phyloP scores from a whole-genome alignment of 345 rosid genomes.

The Raphanus sativus region DNA sequence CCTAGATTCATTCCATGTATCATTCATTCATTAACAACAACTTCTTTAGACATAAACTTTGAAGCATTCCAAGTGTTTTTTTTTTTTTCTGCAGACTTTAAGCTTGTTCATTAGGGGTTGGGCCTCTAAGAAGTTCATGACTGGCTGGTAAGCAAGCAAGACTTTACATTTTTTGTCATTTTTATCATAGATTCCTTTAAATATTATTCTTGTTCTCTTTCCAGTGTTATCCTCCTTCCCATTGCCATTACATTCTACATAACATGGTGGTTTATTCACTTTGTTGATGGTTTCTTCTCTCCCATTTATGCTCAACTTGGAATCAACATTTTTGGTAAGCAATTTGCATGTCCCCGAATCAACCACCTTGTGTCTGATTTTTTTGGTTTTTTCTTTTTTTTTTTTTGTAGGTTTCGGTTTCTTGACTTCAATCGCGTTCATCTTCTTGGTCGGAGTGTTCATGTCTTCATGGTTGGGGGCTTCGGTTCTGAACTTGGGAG shows the following conservation, averaged over 20 bases:
- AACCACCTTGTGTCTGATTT: slow-evolving; percentile 6
- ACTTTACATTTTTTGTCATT: background rate
- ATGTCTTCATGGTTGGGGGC: slow-evolving; percentile 99
- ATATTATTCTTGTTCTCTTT: slow-evolving; percentile 22
- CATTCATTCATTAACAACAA: background rate
- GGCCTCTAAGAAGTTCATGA: slow-evolving; percentile 99
- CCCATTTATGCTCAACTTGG: slow-evolving; percentile 96
- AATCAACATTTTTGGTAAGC: slow-evolving; percentile 86
- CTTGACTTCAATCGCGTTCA: slow-evolving; percentile 88
- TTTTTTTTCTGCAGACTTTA: slow-evolving; percentile 61
- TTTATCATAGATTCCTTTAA: background rate
- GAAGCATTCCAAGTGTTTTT: slow-evolving; percentile 4
- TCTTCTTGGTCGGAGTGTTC: slow-evolving; percentile 96
- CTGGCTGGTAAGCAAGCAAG: slow-evolving; percentile 70
- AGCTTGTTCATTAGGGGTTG: slow-evolving; percentile 88
- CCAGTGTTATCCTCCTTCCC: slow-evolving; percentile 95
- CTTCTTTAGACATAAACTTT: background rate
- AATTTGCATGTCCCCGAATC: slow-evolving; percentile 12
- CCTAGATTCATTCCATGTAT: slow-evolving; percentile 14
- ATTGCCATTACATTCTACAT: slow-evolving; percentile 92
- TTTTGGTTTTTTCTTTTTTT: background rate
- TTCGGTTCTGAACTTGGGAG: slow-evolving; percentile 87
- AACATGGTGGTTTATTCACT: slow-evolving; percentile 99
- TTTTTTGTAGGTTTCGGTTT: slow-evolving; percentile 78
- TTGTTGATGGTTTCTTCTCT: slow-evolving; percentile 98